phyloP scores from a whole-genome alignment of 2,329 filamentous ascomycete genomes.

The Cladosporium oxysporum region DNA sequence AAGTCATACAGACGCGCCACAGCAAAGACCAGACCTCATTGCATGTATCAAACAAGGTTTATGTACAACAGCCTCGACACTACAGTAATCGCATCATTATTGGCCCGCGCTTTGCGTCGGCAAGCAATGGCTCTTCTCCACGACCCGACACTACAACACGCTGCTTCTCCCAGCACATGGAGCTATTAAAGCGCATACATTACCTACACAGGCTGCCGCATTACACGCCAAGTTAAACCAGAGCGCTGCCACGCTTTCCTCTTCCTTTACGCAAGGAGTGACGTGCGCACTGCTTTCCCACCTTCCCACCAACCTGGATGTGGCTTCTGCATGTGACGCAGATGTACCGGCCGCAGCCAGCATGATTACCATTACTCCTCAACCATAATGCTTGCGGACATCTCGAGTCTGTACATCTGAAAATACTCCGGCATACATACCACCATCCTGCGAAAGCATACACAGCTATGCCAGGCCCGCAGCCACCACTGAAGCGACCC shows the following conservation, averaged over 20 bases:
- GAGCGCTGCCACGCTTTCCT: background rate
- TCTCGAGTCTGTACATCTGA: background rate
- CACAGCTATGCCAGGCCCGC: background rate
- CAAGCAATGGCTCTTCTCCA: background rate
- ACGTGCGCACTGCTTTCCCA: slow-evolving; percentile 3
- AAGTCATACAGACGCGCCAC: background rate
- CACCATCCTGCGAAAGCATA: background rate
- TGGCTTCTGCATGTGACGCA: slow-evolving; percentile 11
- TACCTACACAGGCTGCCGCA: background rate
- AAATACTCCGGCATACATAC: background rate
- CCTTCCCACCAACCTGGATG: background rate
- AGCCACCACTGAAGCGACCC: slow-evolving; percentile 1
- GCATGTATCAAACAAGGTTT: background rate
- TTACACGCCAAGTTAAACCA: background rate
- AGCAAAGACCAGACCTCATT: background rate
- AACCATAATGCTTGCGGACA: background rate
- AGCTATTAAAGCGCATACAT: background rate
- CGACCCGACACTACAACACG: background rate
- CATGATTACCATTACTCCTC: slow-evolving; percentile 1
- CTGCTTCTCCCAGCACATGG: background rate
- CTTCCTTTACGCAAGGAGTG: background rate
- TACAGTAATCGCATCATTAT: background rate
- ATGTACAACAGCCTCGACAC: background rate
- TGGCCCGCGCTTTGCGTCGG: background rate
- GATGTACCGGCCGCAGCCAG: background rate